phyloP scores from a whole-genome alignment of 805 yeast species.

The Priceomyces medius region DNA sequence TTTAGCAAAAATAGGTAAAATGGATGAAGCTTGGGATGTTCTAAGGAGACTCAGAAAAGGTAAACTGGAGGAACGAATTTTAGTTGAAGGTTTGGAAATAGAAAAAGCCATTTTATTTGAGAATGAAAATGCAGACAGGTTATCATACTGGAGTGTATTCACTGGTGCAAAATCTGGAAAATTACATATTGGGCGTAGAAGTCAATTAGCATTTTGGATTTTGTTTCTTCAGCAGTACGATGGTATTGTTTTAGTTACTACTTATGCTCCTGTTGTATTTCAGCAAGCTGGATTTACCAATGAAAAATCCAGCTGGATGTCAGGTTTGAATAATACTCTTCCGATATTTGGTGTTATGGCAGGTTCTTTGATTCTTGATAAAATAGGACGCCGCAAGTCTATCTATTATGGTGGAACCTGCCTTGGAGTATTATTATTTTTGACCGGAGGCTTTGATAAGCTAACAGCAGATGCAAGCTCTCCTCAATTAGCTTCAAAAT shows the following conservation, averaged over 20 bases:
- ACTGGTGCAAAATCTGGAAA: constrained; percentile 1
- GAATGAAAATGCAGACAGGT: not conserved
- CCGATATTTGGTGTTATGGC: constrained; percentile 14
- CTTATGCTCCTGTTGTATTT: constrained; percentile 30
- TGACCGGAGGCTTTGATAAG: constrained; percentile 26
- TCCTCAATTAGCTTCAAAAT: constrained; percentile 24
- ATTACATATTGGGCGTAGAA: not conserved
- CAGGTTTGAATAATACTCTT: constrained; percentile 28
- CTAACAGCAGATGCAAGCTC: constrained; percentile 15
- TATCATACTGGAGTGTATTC: not conserved
- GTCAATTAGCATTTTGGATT: not conserved
- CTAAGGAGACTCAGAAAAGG: constrained; percentile 6
- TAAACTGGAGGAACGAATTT: not conserved
- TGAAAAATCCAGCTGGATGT: constrained; percentile 10
- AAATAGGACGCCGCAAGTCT: constrained; percentile 28
- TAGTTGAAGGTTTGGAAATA: not conserved
- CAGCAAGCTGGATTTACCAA: constrained; percentile 23
- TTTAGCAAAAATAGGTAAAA: constrained; percentile 34
- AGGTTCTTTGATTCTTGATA: constrained; percentile 24
- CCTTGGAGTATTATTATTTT: constrained; percentile 19
- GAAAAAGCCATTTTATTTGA: not conserved
- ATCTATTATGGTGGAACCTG: constrained; percentile 24
- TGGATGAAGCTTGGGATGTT: constrained; percentile 25
- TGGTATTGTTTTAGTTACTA: constrained; percentile 22
- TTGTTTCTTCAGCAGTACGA: not conserved